phyloP scores from a whole-genome alignment of 2,329 filamentous ascomycete species.

The Cercospora citrullina region DNA sequence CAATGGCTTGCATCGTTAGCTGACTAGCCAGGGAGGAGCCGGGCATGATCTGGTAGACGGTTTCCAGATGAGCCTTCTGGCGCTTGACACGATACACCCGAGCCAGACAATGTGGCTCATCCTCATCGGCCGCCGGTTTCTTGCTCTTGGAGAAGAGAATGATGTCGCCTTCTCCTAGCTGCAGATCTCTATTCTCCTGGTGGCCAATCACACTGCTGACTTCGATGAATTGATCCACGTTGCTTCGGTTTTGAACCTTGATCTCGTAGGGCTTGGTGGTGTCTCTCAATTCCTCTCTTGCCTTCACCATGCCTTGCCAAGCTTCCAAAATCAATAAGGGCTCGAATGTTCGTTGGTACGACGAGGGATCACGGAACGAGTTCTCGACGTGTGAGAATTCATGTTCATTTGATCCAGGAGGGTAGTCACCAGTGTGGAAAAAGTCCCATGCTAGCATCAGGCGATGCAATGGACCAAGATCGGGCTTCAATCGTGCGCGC shows the following conservation, averaged over 20 bases:
- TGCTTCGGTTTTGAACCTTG: conserved; percentile 82
- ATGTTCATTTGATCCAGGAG: conserved; percentile 68
- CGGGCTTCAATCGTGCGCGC: conserved; percentile 85
- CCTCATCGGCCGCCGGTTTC: conserved; percentile 65
- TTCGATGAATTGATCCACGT: conserved; percentile 90
- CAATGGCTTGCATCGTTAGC: conserved; percentile 67
- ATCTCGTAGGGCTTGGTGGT: conserved; percentile 79
- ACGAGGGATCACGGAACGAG: conserved; percentile 70
- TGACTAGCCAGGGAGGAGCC: conserved; percentile 30
- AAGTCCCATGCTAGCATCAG: conserved; percentile 92
- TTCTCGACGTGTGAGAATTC: conserved; percentile 75
- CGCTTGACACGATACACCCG: conserved; percentile 76
- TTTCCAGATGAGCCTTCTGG: conserved; percentile 78
- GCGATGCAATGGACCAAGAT: conserved; percentile 80
- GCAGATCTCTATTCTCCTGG: conserved; percentile 67
- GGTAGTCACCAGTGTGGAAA: conserved; percentile 84
- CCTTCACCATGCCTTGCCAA: conserved; percentile 89
- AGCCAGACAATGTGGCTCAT: conserved; percentile 78
- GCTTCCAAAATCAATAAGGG: conserved; percentile 89
- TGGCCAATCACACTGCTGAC: conserved; percentile 80
- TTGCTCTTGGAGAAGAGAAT: conserved; percentile 76
- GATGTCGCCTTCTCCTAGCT: conserved; percentile 81
- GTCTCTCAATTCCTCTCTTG: conserved; percentile 71
- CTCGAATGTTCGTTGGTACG: conserved; percentile 88
- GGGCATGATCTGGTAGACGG: conserved; percentile 80